phyloP scores from a whole-genome alignment of 2,329 filamentous ascomycete species.

The Colletotrichum tofieldiae region DNA sequence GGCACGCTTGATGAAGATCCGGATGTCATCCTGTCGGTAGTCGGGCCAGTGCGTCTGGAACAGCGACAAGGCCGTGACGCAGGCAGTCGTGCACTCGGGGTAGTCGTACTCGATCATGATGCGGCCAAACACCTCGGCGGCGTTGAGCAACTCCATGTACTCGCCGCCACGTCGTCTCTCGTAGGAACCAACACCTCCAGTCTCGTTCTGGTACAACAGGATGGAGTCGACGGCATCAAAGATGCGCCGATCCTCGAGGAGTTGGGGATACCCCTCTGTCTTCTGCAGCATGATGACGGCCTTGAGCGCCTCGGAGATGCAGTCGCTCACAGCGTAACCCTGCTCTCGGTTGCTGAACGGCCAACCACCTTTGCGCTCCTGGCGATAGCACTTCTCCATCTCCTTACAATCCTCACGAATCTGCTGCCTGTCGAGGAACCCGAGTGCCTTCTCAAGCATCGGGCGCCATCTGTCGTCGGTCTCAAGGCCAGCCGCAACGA shows the following conservation, averaged over 20 bases:
- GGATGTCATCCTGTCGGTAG: constrained; percentile 84
- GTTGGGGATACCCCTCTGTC: constrained; percentile 79
- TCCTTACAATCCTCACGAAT: constrained; percentile 87
- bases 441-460: constrained; percentile 86
- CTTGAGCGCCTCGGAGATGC: constrained; percentile 92
- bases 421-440: constrained; percentile 92
- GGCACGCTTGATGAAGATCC: constrained; percentile 79
- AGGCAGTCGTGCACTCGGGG: constrained; percentile 96
- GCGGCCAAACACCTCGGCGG: constrained; percentile 93
- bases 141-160: constrained; percentile 88
- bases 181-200: constrained; percentile 91
- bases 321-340: constrained; percentile 96
- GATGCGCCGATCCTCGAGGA: constrained; percentile 83
- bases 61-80: constrained; percentile 87
- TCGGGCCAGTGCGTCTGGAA: constrained; percentile 87
- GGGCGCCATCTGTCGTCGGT: constrained; percentile 82
- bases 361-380: constrained; percentile 94
- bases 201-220: constrained; percentile 89
- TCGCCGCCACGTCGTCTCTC: constrained; percentile 86
- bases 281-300: constrained; percentile 88
- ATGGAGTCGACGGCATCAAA: constrained; percentile 93
- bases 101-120: constrained; percentile 99
- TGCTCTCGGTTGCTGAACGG: constrained; percentile 94
- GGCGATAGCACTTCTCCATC: constrained; percentile 87
- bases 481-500: constrained; percentile 85